Conservation (phyloP, 2,329 filamentous ascomycete genomes). For the Aspergillus brunneoviolaceus region DNA sequence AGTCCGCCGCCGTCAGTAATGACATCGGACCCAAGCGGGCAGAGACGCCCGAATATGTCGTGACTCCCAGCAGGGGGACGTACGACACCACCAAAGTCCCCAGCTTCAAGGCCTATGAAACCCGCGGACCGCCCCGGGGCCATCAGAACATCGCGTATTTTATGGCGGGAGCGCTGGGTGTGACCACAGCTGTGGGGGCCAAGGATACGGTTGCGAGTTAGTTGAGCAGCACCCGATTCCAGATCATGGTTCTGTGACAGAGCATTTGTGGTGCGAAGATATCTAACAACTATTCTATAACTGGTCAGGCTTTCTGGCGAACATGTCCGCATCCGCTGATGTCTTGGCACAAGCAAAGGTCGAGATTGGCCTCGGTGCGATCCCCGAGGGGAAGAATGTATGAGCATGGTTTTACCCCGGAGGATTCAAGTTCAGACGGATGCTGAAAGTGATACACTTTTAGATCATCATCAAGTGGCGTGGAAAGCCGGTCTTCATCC, state of each 20-base stretch:
- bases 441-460: slow-evolving; percentile 13
- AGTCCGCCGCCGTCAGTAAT: background rate
- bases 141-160: background rate
- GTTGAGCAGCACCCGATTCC: background rate
- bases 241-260: too few relatives aligned
- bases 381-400: slow-evolving; percentile 99
- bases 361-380: slow-evolving; percentile 86
- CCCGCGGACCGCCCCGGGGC: background rate
- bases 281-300: too few relatives aligned
- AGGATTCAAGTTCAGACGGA: slow-evolving; percentile 9
- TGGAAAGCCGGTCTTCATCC: slow-evolving; percentile 99
- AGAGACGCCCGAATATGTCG: background rate
- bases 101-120: background rate
- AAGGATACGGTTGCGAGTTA: background rate
- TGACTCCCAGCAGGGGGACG: background rate
- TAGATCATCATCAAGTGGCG: slow-evolving; percentile 99
- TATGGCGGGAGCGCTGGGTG: background rate
- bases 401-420: slow-evolving; percentile 38
- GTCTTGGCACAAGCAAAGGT: slow-evolving; percentile 99
- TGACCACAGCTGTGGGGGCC: background rate
- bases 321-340: slow-evolving; percentile 99
- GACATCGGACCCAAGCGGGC: background rate
- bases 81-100: background rate
- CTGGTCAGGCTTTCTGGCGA: slow-evolving; percentile 82
- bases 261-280: too few relatives aligned